Conservation (phyloP, 352 stramenopile species). For the Phytophthora ohioensis region DNA sequence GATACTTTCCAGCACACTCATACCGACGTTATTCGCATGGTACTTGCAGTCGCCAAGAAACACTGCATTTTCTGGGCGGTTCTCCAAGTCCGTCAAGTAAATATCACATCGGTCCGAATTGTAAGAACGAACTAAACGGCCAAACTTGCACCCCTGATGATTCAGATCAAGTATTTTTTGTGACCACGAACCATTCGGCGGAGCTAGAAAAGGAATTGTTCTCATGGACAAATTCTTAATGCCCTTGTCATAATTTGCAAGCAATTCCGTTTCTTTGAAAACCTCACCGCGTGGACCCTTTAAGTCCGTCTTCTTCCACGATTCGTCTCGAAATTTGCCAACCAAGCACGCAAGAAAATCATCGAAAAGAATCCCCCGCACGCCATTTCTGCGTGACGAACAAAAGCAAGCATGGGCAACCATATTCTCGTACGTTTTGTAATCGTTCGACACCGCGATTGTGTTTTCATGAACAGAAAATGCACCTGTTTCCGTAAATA, state of each 20-base stretch:
- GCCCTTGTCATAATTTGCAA: slow-evolving; percentile 2
- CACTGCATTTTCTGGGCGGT: background rate
- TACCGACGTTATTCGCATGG: slow-evolving; percentile 3
- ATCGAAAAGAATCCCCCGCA: slow-evolving; percentile 35
- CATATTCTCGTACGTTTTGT: slow-evolving; percentile 38
- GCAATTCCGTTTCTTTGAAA: background rate
- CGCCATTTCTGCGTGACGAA: slow-evolving; percentile 39
- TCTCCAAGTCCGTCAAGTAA: background rate
- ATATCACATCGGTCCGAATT: slow-evolving; percentile 1
- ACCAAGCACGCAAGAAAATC: slow-evolving; percentile 34
- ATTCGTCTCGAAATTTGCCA: slow-evolving; percentile 17
- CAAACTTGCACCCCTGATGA: slow-evolving; percentile 15
- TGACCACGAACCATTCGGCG: slow-evolving; percentile 21
- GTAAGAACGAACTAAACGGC: slow-evolving; percentile 3
- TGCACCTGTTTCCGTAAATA: background rate
- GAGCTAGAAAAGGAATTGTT: slow-evolving; percentile 7
- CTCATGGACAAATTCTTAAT: background rate
- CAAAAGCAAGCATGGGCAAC: slow-evolving; percentile 41
- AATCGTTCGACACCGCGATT: slow-evolving; percentile 1
- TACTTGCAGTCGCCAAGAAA: slow-evolving; percentile 29
- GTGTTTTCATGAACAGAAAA: background rate
- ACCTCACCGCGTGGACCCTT: background rate
- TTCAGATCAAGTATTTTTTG: slow-evolving; percentile 6
- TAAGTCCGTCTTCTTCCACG: background rate
- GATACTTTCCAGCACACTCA: background rate